phyloP scores from a whole-genome alignment of 2,329 filamentous ascomycete genomes.

The Thielaviopsis ethacetica region DNA sequence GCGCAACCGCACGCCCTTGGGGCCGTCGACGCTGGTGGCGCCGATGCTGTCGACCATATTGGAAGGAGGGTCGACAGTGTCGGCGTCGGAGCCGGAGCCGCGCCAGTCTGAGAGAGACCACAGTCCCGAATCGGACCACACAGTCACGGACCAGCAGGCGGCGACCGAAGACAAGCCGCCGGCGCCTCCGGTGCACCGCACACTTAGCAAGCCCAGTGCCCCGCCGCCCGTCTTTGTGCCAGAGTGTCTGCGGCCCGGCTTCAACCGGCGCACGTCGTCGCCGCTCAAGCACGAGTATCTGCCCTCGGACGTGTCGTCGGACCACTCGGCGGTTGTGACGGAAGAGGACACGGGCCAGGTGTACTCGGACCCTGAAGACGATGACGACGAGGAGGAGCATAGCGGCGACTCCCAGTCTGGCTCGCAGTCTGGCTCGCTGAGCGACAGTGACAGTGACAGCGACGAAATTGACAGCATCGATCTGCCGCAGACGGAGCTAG shows the following conservation, averaged over 20 bases:
- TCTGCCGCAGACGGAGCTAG: slow-evolving; percentile 40
- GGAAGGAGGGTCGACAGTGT: slow-evolving; percentile 5
- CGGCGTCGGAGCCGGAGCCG: not conserved
- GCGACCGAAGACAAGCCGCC: slow-evolving; percentile 8
- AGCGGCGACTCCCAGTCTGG: slow-evolving; percentile 5
- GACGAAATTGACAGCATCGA: slow-evolving; percentile 45
- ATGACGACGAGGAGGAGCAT: slow-evolving; percentile 12
- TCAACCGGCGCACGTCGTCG: slow-evolving; percentile 66
- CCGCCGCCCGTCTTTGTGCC: slow-evolving; percentile 6
- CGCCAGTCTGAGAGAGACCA: slow-evolving; percentile 4
- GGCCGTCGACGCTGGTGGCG: not conserved
- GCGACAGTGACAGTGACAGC: slow-evolving; percentile 20
- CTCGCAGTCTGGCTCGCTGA: not conserved
- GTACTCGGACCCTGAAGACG: slow-evolving; percentile 35
- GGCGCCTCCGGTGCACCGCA: slow-evolving; percentile 9
- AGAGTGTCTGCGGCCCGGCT: slow-evolving; percentile 16
- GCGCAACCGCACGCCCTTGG: slow-evolving; percentile 1
- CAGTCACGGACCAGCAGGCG: not conserved
- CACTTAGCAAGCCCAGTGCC: slow-evolving; percentile 6
- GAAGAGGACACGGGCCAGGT: slow-evolving; percentile 37
- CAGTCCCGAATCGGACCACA: slow-evolving; percentile 13
- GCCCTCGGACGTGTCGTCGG: slow-evolving; percentile 54
- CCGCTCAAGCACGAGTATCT: slow-evolving; percentile 95
- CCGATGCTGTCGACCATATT: slow-evolving; percentile 9
- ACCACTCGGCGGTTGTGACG: slow-evolving; percentile 37